Conservation (phyloP, 352 stramenopile species). For the Phytopythium boreale region DNA sequence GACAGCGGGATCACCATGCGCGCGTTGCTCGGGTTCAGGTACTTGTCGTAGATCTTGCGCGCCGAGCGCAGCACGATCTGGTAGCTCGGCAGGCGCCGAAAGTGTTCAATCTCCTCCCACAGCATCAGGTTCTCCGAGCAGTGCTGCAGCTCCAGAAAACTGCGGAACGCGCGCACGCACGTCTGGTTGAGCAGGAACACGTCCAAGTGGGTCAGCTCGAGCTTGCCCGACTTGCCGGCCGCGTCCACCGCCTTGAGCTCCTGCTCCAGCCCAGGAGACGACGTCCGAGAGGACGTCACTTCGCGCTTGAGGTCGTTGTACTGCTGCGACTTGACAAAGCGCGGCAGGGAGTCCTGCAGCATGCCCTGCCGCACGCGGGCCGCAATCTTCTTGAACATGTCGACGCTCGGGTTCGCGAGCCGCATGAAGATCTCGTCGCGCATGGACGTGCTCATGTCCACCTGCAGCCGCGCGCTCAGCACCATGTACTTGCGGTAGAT, state of each 20-base stretch:
- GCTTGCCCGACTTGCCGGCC: conserved; percentile 66
- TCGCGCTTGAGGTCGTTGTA: conserved; percentile 72
- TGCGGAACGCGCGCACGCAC: conserved; percentile 61
- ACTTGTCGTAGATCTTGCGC: conserved; percentile 87
- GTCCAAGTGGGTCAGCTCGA: conserved; percentile 73
- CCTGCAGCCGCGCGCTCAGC: conserved; percentile 67
- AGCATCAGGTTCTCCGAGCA: conserved; percentile 83
- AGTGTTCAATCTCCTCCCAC: conserved; percentile 85
- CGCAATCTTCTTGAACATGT: conserved; percentile 86
- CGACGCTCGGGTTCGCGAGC: conserved; percentile 64
- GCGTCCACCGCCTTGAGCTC: conserved; percentile 56
- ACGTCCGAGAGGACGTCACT: conserved; percentile 25
- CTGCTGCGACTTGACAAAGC: conserved; percentile 71
- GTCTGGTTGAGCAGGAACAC: conserved; percentile 65
- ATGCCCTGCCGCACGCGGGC: conserved; percentile 60
- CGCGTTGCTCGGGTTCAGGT: conserved; percentile 59
- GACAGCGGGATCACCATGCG: conserved; percentile 54
- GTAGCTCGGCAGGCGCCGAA: conserved; percentile 70
- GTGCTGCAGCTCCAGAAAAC: conserved; percentile 74
- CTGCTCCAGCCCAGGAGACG: conserved; percentile 23
- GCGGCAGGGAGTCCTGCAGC: conserved; percentile 72
- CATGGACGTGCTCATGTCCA: conserved; percentile 83
- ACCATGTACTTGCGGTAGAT: conserved; percentile 86
- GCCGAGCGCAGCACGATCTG: conserved; percentile 81
- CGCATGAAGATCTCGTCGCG: conserved; percentile 68